Evolutionary conservation across 805 yeast species (phyloP), one percentile per base, ranked within the genome.

Genomic region (Lachancea waltii): DNA sequence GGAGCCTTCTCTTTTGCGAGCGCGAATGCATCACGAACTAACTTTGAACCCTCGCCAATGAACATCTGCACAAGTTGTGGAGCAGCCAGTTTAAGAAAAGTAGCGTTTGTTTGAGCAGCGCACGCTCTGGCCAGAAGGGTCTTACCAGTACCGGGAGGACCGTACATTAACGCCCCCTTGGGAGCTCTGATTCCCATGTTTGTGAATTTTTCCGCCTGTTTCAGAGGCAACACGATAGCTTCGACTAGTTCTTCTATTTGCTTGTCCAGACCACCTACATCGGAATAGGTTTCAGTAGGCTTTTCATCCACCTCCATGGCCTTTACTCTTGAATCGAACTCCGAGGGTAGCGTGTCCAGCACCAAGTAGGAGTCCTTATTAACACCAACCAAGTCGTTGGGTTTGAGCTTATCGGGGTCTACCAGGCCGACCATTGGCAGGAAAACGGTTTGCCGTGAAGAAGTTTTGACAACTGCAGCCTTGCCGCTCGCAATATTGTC

Each of bases 291-390:
- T 62, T 92, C 98, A 1, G 95, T 83, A 43, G 99, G 99, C 59
- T 90, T 89, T 66, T 92, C 98, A 60, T 92, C 99, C 36, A 92
- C 98, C 63, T 92, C 98, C 99, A 92, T 85, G 9, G 97, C 97
- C 67, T 92, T 92, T 36, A 92, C 99, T 53, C 98, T 76, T 39
- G 95, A 83, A 63, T 92, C 99, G 59, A 92, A 92, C 64, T 92
- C 98, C 2, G 96, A 87, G 8, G 98, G 98, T 48, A 92, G 70
- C 6, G 95, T 87, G 64, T 92, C 98, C 51, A 92, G 72, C 38
- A 92, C 83, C 49, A 92, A 72, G 58, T 89, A 92, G 6, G 96
- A 85, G 60, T 92, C 99, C 65, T 92, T 92, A 63, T 92, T 92
- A 39, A 92, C 98, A 54, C 99, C 98, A 43, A 92, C 94, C 51